These are phyloP conservation scores for Pseudogymnoascus destructans DNA, from an alignment of 2,329 filamentous ascomycete species.

Conservation along the genomic window DNA sequence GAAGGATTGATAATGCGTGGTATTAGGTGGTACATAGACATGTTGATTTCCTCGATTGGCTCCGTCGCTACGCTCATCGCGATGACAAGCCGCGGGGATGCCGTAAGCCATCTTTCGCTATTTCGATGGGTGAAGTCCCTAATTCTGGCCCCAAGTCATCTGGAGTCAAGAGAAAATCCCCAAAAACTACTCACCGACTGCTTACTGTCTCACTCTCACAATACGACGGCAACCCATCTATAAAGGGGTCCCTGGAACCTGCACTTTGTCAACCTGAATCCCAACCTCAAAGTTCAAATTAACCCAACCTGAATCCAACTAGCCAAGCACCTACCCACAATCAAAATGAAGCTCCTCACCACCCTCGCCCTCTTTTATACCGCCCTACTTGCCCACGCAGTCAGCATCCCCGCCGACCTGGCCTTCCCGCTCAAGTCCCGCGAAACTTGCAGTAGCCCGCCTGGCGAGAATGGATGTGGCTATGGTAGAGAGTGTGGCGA, in stretches of 20 bases:
- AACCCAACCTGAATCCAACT: not conserved
- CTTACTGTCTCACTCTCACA: not conserved
- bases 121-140: not conserved
- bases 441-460: not conserved
- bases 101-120: not conserved
- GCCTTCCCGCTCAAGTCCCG: not conserved
- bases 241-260: not conserved
- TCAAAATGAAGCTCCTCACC: not conserved
- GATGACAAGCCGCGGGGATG: not conserved
- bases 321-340: not conserved
- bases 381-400: not conserved
- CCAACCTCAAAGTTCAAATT: not conserved
- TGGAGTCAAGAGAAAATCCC: not conserved
- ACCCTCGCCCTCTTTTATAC: not conserved
- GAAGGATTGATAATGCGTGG: not conserved
- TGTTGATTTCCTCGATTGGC: not conserved
- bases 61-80: not conserved
- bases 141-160: not conserved
- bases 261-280: not conserved
- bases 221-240: not conserved
- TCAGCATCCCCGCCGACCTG: not conserved
- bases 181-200: not conserved
- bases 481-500: not conserved
- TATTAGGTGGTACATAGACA: not conserved
- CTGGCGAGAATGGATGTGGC: not conserved